Conservation (phyloP, 768 basidiomycete genomes). For the Ramaria rubella region DNA sequence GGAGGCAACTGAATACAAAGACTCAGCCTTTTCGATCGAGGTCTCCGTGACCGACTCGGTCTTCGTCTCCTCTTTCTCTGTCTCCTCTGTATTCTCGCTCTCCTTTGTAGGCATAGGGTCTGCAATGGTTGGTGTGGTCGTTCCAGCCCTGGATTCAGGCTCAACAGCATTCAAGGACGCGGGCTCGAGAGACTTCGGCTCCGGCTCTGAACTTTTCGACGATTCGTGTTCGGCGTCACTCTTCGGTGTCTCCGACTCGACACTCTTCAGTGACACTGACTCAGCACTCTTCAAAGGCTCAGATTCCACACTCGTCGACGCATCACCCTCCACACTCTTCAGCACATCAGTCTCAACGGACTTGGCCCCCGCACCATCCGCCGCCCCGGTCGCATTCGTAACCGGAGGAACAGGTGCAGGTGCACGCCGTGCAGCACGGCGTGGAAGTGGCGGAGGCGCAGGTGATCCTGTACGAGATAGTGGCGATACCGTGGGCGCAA, state of each 20-base stretch:
- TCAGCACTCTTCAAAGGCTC: not conserved
- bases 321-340: not conserved
- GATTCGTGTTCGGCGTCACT: not conserved
- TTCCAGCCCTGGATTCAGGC: too few relatives aligned
- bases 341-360: too few relatives aligned
- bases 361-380: too few relatives aligned
- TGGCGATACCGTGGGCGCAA: too few relatives aligned
- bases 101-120: not conserved
- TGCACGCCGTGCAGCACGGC: constrained; percentile 19
- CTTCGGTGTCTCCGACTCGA: not conserved
- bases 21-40: not conserved
- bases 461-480: constrained; percentile 3
- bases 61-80: not conserved
- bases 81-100: not conserved
- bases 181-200: too few relatives aligned
- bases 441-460: constrained; percentile 20
- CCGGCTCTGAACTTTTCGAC: too few relatives aligned
- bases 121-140: not conserved
- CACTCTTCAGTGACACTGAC: not conserved
- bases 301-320: not conserved
- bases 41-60: not conserved
- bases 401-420: constrained; percentile 7
- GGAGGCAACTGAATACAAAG: too few relatives aligned
- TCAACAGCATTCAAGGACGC: not conserved
- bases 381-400: not conserved